Base-by-base conservation (phyloP, 345 rosid species). In the Sisymbrium altissimum region DNA sequence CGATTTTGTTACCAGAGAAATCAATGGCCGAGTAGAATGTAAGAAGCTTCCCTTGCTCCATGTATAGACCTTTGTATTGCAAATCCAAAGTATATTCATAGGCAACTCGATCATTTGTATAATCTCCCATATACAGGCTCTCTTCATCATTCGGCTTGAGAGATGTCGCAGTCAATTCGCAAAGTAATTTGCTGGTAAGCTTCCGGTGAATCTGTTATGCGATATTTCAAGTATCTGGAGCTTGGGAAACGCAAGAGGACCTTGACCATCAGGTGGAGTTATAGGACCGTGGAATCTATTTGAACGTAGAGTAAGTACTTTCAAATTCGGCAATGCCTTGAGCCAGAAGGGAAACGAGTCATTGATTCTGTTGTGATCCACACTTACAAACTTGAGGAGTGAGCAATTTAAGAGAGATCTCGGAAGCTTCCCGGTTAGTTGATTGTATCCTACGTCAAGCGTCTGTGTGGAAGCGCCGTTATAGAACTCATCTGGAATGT, bases 31-130 rank as follows among this genome's bases (percentile, higher is more conserved):
- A 14, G 38, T 55, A 55, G 19, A 29, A 30, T 7, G 38, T 55
- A 55, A 29, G 17, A 21, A 75, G 46, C 38, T 68, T 68, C 12
- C 74, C 79, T 68, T 75, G 74, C 74, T 75, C 79, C 74, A 75
- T 75, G 50, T 52, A 68, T 23, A 75, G 53, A 68, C 79, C 70
- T 75, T 66, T 75, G 71, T 66, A 74, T 10, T 74, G 72, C 44
- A 74, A 57, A 66, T 74, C 72, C 44, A 74, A 27, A 27, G 58
- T 62, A 43, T 75, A 58, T 0, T n/a, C 41, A 75, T 75, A 75
- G 0, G 3, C 0, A 53, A 48, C 68, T 10, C 13, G 29, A 12
- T n/a, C 69, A 17, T 1, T 75, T 2, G 19, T 7, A 33, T 30
- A 75, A 14, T 66, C 73, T 68, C 74, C 79, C 74, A 75, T 75